Percentiles rank a stretch among this genome's conserved stretches.
Conservation (phyloP, 495 filamentous ascomycete species). For the Podospora pseudopauciseta region DNA sequence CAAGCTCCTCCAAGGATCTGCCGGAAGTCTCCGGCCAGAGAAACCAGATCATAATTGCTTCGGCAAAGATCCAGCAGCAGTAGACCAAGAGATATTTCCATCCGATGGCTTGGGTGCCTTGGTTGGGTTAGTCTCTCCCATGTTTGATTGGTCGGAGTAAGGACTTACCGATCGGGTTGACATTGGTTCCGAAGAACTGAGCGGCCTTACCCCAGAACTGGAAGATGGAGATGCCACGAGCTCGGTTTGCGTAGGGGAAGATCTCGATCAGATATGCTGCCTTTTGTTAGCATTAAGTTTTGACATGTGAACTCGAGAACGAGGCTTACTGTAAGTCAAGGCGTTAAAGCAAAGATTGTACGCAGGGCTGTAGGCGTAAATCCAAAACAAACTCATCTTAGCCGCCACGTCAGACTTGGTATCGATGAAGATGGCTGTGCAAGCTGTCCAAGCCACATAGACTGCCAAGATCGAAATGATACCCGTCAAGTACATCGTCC, state of each 20-base stretch:
- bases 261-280: conserved; percentile 60
- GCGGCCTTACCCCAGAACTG: conserved; percentile 56
- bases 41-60: conserved; percentile 56
- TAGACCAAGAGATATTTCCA: conserved; percentile 57
- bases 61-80: conserved; percentile 56
- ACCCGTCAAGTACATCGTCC: conserved; percentile 59
- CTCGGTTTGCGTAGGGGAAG: conserved; percentile 59
- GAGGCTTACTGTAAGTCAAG: conserved; percentile 57
- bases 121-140: neutral
- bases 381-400: conserved; percentile 54
- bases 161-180: conserved; percentile 55
- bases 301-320: neutral
- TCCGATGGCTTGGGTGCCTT: conserved; percentile 48
- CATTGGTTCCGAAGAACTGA: conserved; percentile 51
- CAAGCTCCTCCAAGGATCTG: conserved; percentile 61
- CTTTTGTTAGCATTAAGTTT: conserved; percentile 5
- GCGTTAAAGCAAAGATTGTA: conserved; percentile 66
- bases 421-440: conserved; percentile 45
- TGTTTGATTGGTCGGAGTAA: neutral
- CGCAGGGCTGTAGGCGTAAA: conserved; percentile 60
- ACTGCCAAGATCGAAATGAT: conserved; percentile 52
- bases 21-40: conserved; percentile 62
- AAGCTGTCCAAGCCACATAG: conserved; percentile 59
- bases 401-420: conserved; percentile 34
- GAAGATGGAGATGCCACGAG: conserved; percentile 61